phyloP scores from a whole-genome alignment of 2,329 filamentous ascomycete species.

The Stagonosporopsis chrysanthemi region DNA sequence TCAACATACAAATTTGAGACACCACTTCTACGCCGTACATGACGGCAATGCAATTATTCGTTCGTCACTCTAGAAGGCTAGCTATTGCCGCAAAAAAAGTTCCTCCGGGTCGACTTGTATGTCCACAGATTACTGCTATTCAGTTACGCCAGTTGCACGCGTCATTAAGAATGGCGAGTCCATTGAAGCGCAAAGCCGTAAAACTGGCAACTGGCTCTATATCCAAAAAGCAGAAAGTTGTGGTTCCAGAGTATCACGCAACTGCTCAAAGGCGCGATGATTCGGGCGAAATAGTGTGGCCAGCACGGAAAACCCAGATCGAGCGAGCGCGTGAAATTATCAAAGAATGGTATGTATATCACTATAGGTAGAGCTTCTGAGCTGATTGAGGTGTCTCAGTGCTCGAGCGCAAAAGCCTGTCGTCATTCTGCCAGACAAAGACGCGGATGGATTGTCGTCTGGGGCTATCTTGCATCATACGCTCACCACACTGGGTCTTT shows the following conservation, averaged over 20 bases:
- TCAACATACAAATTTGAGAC: background rate
- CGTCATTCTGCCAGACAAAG: conserved; percentile 72
- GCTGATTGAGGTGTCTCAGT: conserved; percentile 47
- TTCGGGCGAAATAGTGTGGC: conserved; percentile 64
- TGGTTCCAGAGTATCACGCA: conserved; percentile 44
- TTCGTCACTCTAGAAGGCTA: background rate
- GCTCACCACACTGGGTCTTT: conserved; percentile 65
- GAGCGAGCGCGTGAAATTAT: conserved; percentile 64
- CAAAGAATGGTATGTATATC: conserved; percentile 59
- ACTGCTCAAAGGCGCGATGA: conserved; percentile 37
- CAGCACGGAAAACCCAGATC: conserved; percentile 65
- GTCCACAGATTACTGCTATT: no score
- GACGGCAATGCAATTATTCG: conserved; percentile 5
- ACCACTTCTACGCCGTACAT: background rate
- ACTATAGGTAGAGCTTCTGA: background rate
- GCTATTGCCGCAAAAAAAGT: background rate
- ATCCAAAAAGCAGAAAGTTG: conserved; percentile 37
- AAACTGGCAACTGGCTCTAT: conserved; percentile 23
- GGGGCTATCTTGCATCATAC: conserved; percentile 70
- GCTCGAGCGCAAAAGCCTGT: conserved; percentile 59
- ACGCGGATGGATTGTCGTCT: conserved; percentile 71
- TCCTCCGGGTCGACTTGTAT: background rate
- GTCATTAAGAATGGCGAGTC: conserved; percentile 29
- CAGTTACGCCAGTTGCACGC: conserved; percentile 16
- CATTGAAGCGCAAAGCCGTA: conserved; percentile 42